phyloP scores from a whole-genome alignment of 1,284 basidiomycete genomes.

The Singerocomus rubriflavus region DNA sequence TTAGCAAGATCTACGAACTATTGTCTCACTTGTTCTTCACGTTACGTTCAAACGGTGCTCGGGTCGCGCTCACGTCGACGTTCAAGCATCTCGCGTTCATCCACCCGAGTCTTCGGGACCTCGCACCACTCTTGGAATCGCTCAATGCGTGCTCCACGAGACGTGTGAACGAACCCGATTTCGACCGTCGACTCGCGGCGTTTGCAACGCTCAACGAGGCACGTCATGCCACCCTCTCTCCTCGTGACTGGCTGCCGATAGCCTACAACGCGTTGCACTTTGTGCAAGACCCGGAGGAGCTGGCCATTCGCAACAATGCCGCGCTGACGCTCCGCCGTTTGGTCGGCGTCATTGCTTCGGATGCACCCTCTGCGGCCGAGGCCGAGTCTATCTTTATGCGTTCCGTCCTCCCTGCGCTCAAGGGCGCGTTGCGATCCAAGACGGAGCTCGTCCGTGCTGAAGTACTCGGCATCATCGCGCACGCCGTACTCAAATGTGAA shows the following conservation, averaged over 20 bases:
- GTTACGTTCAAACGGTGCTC: slow-evolving; percentile 67
- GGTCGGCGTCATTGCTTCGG: slow-evolving; percentile 50
- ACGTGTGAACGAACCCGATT: slow-evolving; percentile 90
- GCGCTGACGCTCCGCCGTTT: slow-evolving; percentile 78
- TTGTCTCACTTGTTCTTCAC: slow-evolving; percentile 76
- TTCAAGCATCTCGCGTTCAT: slow-evolving; percentile 60
- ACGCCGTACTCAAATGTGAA: slow-evolving; percentile 69
- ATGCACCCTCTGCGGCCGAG: slow-evolving; percentile 21
- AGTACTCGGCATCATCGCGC: slow-evolving; percentile 76
- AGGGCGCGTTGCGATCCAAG: slow-evolving; percentile 77
- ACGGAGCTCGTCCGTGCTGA: slow-evolving; percentile 90
- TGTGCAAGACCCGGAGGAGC: slow-evolving; percentile 87
- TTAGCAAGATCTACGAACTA: slow-evolving; percentile 60
- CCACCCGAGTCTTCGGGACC: slow-evolving; percentile 44
- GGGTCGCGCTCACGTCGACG: slow-evolving; percentile 63
- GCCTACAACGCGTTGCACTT: slow-evolving; percentile 84
- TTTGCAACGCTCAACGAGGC: slow-evolving; percentile 76
- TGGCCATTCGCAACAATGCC: slow-evolving; percentile 85
- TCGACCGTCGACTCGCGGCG: slow-evolving; percentile 80
- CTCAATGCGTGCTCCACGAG: slow-evolving; percentile 87
- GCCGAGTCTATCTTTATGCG: slow-evolving; percentile 57
- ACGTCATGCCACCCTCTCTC: slow-evolving; percentile 47
- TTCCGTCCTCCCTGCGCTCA: slow-evolving; percentile 79
- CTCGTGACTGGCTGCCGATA: slow-evolving; percentile 78
- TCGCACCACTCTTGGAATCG: slow-evolving; percentile 59